A percentile compares a stretch with the other conserved stretches of the same genome.
phyloP scores from a whole-genome alignment of 768 basidiomycete genomes.

The Podaxis pistillaris region DNA sequence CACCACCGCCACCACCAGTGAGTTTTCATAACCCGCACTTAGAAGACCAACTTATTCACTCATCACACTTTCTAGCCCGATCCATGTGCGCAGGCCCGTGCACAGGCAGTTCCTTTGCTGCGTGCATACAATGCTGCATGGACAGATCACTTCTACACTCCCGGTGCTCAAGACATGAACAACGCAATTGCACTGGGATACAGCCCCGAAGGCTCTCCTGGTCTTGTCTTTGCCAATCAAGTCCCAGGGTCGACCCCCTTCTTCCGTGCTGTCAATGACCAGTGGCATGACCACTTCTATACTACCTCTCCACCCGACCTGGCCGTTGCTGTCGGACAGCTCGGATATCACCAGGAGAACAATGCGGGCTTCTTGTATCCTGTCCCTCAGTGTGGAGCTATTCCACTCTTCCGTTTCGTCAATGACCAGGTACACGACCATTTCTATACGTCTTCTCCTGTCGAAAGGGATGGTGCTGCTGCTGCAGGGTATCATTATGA shows the following conservation, averaged over 20 bases:
- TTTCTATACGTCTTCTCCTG: background rate
- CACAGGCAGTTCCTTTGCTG: background rate
- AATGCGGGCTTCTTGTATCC: too few species aligned
- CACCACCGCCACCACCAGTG: too few species aligned
- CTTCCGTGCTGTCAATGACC: conserved; percentile 1
- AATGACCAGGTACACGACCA: background rate
- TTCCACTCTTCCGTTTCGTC: too few species aligned
- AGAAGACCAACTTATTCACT: background rate
- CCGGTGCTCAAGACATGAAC: conserved; percentile 1
- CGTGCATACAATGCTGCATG: background rate
- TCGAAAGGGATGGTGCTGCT: background rate
- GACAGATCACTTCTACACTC: background rate
- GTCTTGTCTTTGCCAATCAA: background rate
- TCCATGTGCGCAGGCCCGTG: background rate
- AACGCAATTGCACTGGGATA: background rate
- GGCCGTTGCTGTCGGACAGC: background rate
- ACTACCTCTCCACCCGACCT: background rate
- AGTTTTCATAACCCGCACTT: background rate
- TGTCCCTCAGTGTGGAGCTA: too few species aligned
- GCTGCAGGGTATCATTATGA: background rate
- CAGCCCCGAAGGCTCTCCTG: background rate
- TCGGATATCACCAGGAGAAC: too few species aligned
- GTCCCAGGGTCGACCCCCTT: background rate
- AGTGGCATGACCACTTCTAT: conserved; percentile 5
- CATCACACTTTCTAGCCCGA: background rate